Percentiles rank a stretch among this genome's conserved stretches.
These are phyloP conservation scores for Dothidotthia symphoricarpi DNA, from an alignment of 2,329 filamentous ascomycete genomes.

Conservation along the genomic window DNA sequence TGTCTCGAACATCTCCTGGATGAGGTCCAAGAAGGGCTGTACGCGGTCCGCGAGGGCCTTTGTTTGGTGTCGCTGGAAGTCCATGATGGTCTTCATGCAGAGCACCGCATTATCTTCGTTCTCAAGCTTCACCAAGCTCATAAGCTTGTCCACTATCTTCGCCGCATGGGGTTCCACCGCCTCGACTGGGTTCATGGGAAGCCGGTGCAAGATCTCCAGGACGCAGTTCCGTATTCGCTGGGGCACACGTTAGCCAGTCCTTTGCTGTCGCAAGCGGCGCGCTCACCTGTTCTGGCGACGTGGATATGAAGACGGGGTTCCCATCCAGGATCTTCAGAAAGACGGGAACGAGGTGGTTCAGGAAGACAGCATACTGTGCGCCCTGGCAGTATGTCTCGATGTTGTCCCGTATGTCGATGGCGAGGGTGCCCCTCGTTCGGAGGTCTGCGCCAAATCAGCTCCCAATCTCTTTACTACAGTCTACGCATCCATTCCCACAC, in stretches of 20 bases:
- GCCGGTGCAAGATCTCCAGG: slow-evolving; percentile 88
- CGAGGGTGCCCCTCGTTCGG: slow-evolving; percentile 76
- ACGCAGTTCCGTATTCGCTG: slow-evolving; percentile 86
- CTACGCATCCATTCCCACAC: slow-evolving; percentile 4
- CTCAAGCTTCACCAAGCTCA: slow-evolving; percentile 82
- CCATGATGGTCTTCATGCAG: slow-evolving; percentile 97
- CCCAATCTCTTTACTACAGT: neutral
- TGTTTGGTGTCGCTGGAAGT: slow-evolving; percentile 89
- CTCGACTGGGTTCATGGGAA: slow-evolving; percentile 73
- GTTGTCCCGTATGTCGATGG: slow-evolving; percentile 82
- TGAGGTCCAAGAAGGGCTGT: slow-evolving; percentile 84
- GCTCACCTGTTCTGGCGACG: slow-evolving; percentile 80
- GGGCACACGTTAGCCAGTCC: slow-evolving; percentile 36
- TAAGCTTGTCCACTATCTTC: slow-evolving; percentile 85
- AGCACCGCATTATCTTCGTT: slow-evolving; percentile 99
- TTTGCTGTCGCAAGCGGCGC: slow-evolving; percentile 7
- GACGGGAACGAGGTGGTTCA: slow-evolving; percentile 84
- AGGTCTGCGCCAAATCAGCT: slow-evolving; percentile 59
- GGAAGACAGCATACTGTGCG: slow-evolving; percentile 73
- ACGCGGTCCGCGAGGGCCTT: slow-evolving; percentile 80
- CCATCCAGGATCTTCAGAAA: slow-evolving; percentile 83
- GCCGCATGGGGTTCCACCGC: slow-evolving; percentile 83
- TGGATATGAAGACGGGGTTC: slow-evolving; percentile 86
- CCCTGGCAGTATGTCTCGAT: slow-evolving; percentile 84
- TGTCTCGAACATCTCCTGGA: slow-evolving; percentile 92